Conservation (phyloP, 345 rosid species). For the Aquilaria sinensis region DNA sequence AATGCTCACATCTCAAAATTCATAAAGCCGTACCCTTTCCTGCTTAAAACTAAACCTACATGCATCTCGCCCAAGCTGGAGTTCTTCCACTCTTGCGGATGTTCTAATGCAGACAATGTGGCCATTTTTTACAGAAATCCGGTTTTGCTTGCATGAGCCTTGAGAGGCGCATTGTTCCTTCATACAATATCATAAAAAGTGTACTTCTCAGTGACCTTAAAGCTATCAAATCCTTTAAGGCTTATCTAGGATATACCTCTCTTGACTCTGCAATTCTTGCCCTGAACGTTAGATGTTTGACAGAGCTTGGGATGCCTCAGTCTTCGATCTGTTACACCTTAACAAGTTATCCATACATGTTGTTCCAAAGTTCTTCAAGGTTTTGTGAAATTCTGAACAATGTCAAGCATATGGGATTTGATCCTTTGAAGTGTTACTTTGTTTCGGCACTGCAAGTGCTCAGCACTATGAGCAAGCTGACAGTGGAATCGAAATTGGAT, state of each 20-base stretch:
- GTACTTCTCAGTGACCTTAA: not conserved
- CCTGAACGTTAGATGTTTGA: not conserved
- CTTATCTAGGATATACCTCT: not conserved
- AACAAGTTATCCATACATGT: not conserved
- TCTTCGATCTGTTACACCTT: not conserved
- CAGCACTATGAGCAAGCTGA: not conserved
- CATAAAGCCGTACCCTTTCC: constrained; percentile 25
- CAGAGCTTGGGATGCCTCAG: not conserved
- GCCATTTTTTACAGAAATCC: not conserved
- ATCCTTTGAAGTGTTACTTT: not conserved
- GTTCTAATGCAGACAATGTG: not conserved
- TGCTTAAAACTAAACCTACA: constrained; percentile 15
- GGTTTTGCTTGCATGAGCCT: not conserved
- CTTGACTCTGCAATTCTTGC: not conserved
- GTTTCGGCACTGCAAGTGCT: not conserved
- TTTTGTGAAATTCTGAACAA: not conserved
- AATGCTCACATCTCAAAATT: constrained; percentile 27
- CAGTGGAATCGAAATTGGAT: not conserved
- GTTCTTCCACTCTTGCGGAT: not conserved
- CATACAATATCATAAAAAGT: not conserved
- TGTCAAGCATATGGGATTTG: not conserved
- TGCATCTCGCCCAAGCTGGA: not conserved
- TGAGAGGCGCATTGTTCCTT: not conserved
- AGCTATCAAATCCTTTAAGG: not conserved
- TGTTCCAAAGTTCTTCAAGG: not conserved